Evolutionary conservation across 345 rosid genomes (phyloP), one percentile per base, ranked within the genome.

Genomic region (Heritiera littoralis): DNA sequence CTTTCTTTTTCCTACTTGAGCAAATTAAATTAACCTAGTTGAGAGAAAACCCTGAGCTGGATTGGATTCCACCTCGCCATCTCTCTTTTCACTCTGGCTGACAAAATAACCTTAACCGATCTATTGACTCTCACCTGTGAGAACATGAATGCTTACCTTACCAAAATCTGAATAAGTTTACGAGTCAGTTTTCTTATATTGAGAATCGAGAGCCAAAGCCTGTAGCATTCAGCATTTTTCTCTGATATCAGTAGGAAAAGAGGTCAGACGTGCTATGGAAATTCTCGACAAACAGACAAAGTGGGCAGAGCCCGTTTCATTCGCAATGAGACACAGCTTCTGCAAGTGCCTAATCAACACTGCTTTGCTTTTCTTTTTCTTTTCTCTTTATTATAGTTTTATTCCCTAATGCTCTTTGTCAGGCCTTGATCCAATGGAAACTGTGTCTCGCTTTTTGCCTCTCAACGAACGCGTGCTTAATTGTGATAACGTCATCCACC

Each of bases 201-300:
- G 9, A 65, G 69, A 65, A 65, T 61, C 15, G 48, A 56, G 74
- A 82, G 76, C 23, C 79, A 66, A 30, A 18, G 23, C 60, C 14
- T 32, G 65, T 32, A 3, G 71, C 38, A 48, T 20, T 58, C 59
- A 30, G 68, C 69, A 70, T 51, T 66, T 63, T 55, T 80, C 35
- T 43, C 11, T 6, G 23, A 11, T 40, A 3, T 38, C 45, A 35
- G 66, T 52, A 55, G 38, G 56, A 43, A 77, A 64, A 80, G 40
- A 54, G 69, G 67, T 58, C 72, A 75, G 82, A 11, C 78, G 60
- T 86, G 90, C 87, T 66, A 74, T 84, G 84, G 52, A 87, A 83
- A 85, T 78, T 77, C 82, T 83, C 77, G 88, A 87, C 89, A 89
- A 86, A 72, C 58, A 83, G 90, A 89, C 89, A 89, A 86, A 59